Base-by-base conservation (phyloP, 352 stramenopile genomes). In the Globisporangium okanoganense region DNA sequence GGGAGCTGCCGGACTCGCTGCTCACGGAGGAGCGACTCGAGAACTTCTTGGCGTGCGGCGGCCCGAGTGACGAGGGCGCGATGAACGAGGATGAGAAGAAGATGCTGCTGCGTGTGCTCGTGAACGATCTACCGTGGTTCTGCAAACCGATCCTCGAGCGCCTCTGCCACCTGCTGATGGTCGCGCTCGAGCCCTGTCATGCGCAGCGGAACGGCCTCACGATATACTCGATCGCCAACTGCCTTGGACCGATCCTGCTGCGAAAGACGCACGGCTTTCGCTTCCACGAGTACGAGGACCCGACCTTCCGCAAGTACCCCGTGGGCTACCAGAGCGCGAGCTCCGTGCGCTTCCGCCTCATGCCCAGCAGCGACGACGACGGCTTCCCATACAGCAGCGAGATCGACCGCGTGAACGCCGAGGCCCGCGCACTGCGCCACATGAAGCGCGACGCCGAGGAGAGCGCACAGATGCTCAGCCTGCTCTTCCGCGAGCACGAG, bases 81-180 rank as follows among this genome's bases (percentile, higher is more conserved):
- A 62, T 88, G 75, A 62, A 69, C 27, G 66, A 78, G 24, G 71
- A 78, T 1, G 81, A 92, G 62, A 82, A 82, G 58, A 74, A 71
- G 45, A 75, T 76, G 36, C 61, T 89, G 67, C 67, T 94, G 55
- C 67, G 67, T 4, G 73, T 90, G 29, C 76, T 94, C 38, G 78
- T 92, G 24, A 90, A 92, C 63, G 85, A 94, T 50, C 64, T 94
- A 20, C 85, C 85, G 55, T 94, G 85, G 85, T 90, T 72, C 56
- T 78, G 70, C 70, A 92, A 92, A 61, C 85, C 85, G 27, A 61
- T 92, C 27, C 62, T 92, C 13, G 85, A 94, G 57, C 73, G 83
- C 0, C 60, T 94, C 4, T 88, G 81, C 29, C 79, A 90, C 62
- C 70, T 90, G 56, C 61, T 89, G 1, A 73, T 74, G 48, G 81